These are phyloP conservation scores for Ocimum tenuiflorum DNA, from an alignment of 257 asterid genomes.

Conservation along the genomic window DNA sequence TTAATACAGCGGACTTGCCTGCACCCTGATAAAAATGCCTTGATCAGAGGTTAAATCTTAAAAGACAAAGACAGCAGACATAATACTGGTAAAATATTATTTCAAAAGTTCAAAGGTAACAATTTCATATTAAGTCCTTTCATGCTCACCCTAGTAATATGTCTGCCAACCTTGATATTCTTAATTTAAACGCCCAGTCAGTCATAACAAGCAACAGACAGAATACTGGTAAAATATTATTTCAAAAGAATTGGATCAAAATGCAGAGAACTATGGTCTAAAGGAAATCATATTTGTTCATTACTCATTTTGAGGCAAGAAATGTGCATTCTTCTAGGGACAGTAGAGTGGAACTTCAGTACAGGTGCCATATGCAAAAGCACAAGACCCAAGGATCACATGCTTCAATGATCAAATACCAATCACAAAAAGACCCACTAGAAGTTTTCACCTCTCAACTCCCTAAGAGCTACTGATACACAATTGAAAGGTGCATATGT, in stretches of 20 bases:
- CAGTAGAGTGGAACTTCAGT: constrained; percentile 12
- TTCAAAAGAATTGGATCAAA: background rate
- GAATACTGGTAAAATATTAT: too few relatives aligned
- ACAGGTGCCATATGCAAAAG: constrained; percentile 14
- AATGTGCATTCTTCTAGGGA: background rate
- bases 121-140: background rate
- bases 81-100: background rate
- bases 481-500: background rate
- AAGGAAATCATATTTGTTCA: background rate
- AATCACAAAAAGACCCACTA: background rate
- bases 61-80: background rate
- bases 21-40: constrained; percentile 60
- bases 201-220: too few relatives aligned
- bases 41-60: constrained; percentile 17
- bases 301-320: background rate
- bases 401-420: background rate
- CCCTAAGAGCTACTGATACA: background rate
- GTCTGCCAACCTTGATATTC: too few relatives aligned
- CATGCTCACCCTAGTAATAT: background rate
- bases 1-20: constrained; percentile 86
- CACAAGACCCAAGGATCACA: background rate
- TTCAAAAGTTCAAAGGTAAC: background rate
- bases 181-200: too few relatives aligned
- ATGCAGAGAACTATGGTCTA: background rate
- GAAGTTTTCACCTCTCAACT: background rate